Evolutionary conservation across 2,329 filamentous ascomycete species (phyloP), one percentile per base, ranked within the genome.

Genomic region (Mariannaea sp.): DNA sequence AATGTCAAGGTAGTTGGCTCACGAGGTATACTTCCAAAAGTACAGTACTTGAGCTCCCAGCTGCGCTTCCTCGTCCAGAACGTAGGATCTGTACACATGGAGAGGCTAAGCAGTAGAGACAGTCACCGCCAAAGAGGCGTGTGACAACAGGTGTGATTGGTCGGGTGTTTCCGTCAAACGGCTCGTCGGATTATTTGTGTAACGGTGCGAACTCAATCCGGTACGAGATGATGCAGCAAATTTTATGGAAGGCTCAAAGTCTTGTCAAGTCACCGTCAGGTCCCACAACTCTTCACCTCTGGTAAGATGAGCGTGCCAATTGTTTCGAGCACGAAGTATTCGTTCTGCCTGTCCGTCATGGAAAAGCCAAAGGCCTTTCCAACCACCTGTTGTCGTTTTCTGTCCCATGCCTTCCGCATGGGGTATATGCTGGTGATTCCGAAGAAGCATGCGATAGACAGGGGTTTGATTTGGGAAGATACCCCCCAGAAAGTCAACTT

Each of bases 371-470:
- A 53, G 53, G 16, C 20, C 19, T 48, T 27, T 49, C 16, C 19
- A 19, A 39, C 19, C 33, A 22, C 22, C 35, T 53, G 32, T 30
- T 17, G 47, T 39, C 16, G 48, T 20, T 29, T 26, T 39, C 12
- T 26, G 22, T 49, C 40, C 50, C 57, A 54, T 57, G 57, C 43
- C 53, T 49, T 36, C 9, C 38, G 27, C 38, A 45, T 45, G 47
- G 36, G 55, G 38, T 46, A 45, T 32, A 52, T 61, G 56, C 45
- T 29, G 49, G 49, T 62, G 55, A 59, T 56, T 56, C 56, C 36
- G 45, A 53, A 50, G 46, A 54, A 56, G 45, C 54, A 46, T 46
- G 53, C 30, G 45, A 49, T 44, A 26, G 49, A 39, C 49, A 53
- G 54, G 39, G 49, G 30, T 36, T 22, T 26, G n/a, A 36, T 10